Conservation (phyloP, 2,329 filamentous ascomycete species). For the Penicillium sp. region DNA sequence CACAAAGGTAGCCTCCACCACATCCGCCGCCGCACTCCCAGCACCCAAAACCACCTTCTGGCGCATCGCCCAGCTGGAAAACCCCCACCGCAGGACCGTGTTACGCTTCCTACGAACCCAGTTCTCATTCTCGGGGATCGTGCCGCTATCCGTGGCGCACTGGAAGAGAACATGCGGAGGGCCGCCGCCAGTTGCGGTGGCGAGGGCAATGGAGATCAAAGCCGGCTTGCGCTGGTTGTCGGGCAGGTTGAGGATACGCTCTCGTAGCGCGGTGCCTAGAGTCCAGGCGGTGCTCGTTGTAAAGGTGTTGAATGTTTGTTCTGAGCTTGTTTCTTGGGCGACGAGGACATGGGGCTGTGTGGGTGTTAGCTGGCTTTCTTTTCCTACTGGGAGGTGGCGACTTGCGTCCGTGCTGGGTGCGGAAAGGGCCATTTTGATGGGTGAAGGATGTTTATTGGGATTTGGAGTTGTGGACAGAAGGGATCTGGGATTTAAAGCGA, state of each 20-base stretch:
- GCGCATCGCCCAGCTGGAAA: conserved; percentile 66
- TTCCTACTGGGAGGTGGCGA: neutral
- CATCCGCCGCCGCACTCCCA: conserved; percentile 26
- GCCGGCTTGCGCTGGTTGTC: conserved; percentile 34
- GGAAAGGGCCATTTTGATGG: conserved; percentile 27
- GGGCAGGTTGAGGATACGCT: conserved; percentile 35
- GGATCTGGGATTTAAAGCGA: neutral
- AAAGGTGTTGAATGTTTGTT: conserved; percentile 35
- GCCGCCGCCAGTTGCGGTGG: conserved; percentile 23
- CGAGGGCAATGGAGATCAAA: conserved; percentile 39
- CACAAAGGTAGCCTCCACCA: conserved; percentile 61
- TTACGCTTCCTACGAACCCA: conserved; percentile 69
- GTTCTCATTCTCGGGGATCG: conserved; percentile 64
- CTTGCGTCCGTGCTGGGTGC: conserved; percentile 31
- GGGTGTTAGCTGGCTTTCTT: neutral
- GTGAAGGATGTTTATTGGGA: neutral
- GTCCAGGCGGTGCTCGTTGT: conserved; percentile 38
- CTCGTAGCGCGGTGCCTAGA: conserved; percentile 38
- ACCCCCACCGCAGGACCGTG: conserved; percentile 66
- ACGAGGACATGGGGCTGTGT: conserved; percentile 27
- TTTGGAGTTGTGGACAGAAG: neutral
- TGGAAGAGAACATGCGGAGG: conserved; percentile 64
- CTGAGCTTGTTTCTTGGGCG: conserved; percentile 28
- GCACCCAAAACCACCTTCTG: conserved; percentile 52
- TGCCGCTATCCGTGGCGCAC: conserved; percentile 60